These are phyloP conservation scores for Talaromyces nanjingensis DNA, from an alignment of 495 filamentous ascomycete species.

Conservation along the genomic window DNA sequence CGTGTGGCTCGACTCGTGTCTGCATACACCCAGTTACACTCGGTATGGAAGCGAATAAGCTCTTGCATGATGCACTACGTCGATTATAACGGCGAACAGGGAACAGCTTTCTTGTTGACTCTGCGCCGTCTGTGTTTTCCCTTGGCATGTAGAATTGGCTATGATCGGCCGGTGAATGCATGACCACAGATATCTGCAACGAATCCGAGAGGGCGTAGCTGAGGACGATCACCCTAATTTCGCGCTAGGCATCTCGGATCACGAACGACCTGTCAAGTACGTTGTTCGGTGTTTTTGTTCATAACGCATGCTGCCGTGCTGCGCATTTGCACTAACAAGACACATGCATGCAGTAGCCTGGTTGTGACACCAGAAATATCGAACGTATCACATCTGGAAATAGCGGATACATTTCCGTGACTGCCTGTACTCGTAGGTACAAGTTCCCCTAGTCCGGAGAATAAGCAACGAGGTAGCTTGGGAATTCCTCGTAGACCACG, in stretches of 20 bases:
- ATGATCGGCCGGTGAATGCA: background rate
- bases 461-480: background rate
- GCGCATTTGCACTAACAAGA: background rate
- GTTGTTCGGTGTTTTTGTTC: background rate
- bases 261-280: background rate
- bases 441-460: background rate
- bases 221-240: background rate
- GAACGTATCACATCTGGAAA: background rate
- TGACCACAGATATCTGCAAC: background rate
- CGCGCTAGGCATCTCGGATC: background rate
- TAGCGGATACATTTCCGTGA: background rate
- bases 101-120: background rate
- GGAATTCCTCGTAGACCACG: background rate
- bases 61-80: conserved; percentile 2
- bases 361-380: background rate
- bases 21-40: background rate
- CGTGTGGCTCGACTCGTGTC: background rate
- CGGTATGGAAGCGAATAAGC: background rate
- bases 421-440: background rate
- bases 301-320: background rate
- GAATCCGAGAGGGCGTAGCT: background rate
- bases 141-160: background rate
- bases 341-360: conserved; percentile 1
- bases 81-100: background rate
- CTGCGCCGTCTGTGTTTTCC: background rate